Percentiles rank a stretch among this genome's conserved stretches.
Conservation (phyloP, 169 alveolate species). For the Cryptosporidium xiaoi region DNA sequence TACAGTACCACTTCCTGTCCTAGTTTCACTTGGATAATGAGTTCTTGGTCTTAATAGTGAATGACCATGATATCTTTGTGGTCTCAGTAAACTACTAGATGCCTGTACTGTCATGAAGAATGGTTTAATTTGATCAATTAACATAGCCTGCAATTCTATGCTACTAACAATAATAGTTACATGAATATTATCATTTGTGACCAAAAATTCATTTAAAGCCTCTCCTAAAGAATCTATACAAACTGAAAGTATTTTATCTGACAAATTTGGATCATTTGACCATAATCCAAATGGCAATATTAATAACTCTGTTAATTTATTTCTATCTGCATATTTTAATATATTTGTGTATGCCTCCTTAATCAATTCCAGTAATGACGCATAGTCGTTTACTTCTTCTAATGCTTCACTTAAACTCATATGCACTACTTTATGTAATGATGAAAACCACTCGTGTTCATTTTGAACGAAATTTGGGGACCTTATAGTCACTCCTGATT, state of each 20-base stretch:
- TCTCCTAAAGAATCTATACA: conserved; percentile 14
- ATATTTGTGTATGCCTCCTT: conserved; percentile 15
- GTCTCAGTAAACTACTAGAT: conserved; percentile 4
- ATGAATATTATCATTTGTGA: neutral
- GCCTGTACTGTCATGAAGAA: conserved; percentile 36
- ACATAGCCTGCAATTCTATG: neutral
- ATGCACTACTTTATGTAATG: conserved; percentile 12
- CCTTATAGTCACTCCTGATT: conserved; percentile 13
- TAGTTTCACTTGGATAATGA: neutral
- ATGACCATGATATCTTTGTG: neutral
- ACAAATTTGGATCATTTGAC: neutral
- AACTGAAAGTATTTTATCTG: conserved; percentile 7
- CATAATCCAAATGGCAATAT: conserved; percentile 51
- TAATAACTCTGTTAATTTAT: conserved; percentile 6
- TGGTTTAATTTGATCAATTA: conserved; percentile 21
- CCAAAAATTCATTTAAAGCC: conserved; percentile 16
- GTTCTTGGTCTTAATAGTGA: neutral
- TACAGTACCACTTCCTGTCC: neutral
- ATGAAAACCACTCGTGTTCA: conserved; percentile 31
- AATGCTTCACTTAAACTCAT: conserved; percentile 1
- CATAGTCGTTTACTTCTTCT: neutral
- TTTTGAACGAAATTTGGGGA: neutral
- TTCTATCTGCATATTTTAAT: conserved; percentile 2
- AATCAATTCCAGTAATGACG: neutral
- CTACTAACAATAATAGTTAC: conserved; percentile 4